These are phyloP conservation scores for Chimonanthus praecox DNA, from an alignment of 164 flowering plant genomes.

Conservation along the genomic window DNA sequence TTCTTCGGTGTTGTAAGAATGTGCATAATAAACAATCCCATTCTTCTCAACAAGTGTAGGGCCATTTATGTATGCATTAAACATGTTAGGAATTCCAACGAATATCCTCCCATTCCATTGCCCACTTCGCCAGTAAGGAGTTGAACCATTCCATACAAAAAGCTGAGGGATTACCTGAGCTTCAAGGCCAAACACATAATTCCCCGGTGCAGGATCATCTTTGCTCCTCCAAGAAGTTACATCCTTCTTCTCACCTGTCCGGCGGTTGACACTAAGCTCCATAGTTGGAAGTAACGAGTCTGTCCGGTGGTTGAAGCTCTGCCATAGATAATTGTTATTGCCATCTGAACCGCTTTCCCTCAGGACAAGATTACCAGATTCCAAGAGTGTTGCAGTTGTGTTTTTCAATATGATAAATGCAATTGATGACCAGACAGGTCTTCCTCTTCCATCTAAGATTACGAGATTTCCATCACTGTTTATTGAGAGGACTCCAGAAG, in stretches of 20 bases:
- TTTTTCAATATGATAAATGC: not conserved
- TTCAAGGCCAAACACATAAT: not conserved
- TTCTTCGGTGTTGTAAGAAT: not conserved
- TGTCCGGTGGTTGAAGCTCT: conserved; percentile 1
- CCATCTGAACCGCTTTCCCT: not conserved
- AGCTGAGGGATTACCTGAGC: not conserved
- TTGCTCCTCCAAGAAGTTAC: not conserved
- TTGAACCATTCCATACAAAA: conserved; percentile 2
- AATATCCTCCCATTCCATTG: not conserved
- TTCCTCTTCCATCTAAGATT: conserved; percentile 4
- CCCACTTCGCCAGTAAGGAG: conserved; percentile 5
- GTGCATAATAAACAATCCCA: not conserved
- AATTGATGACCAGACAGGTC: conserved; percentile 1
- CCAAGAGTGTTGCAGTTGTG: not conserved
- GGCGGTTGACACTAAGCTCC: not conserved
- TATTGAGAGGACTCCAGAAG: conserved; percentile 1
- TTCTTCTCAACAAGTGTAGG: not conserved
- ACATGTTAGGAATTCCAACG: not conserved
- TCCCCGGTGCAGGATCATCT: conserved; percentile 1
- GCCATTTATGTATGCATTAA: not conserved
- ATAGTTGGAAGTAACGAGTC: conserved; percentile 1
- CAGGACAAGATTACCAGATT: not conserved
- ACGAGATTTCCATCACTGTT: not conserved
- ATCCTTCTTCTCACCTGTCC: not conserved
- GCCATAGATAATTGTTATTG: not conserved